Base-by-base conservation (phyloP, 2,329 filamentous ascomycete species). In the Phialophora chinensis region DNA sequence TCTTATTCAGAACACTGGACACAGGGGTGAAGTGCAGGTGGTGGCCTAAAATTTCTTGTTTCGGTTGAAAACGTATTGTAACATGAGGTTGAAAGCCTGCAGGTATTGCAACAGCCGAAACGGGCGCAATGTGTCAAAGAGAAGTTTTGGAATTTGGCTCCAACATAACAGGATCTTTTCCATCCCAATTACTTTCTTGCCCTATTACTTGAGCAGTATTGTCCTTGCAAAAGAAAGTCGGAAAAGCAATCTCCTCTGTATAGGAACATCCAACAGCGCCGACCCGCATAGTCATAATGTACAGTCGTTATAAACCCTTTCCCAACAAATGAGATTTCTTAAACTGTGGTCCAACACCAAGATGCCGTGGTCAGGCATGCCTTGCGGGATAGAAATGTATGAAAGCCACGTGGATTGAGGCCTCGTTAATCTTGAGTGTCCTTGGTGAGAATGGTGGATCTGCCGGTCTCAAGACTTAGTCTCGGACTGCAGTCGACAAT, bases 401-500 rank as follows among this genome's bases (percentile, higher is more conserved):
- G 14, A n/a, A 44, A 44, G 5, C 12, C 38, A 44, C 17, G 5
- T 1, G 20, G 17, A 44, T 44, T n/a, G 14, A n/a, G 14, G n/a
- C 3, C 5, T n/a, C 14, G 17, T 50, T 23, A 63, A 50, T 57
- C 63, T 25, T 29, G 53, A 4, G 59, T 62, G 57, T 70, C 68
- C 42, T 65, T 70, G n/a, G 65, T 69, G 33, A 62, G 10, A 29
- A 68, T 60, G 10, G 69, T 72, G 17, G 67, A 69, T 25, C 72
- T 67, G 17, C 79, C 70, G 10, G 79, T 80, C 62, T 80, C 79
- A 52, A 74, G 73, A 68, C 79, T 80, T 25, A 76, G 73, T 63
- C 80, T 72, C 4, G 78, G 76, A 55, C 76, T 79, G 42, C 79
- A 75, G 58, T 79, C 79, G 33, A 79, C 70, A 5, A 82, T 74